Evolutionary conservation across 352 stramenopile genomes (phyloP).

Genomic region (Phytopythium oedochilum): DNA sequence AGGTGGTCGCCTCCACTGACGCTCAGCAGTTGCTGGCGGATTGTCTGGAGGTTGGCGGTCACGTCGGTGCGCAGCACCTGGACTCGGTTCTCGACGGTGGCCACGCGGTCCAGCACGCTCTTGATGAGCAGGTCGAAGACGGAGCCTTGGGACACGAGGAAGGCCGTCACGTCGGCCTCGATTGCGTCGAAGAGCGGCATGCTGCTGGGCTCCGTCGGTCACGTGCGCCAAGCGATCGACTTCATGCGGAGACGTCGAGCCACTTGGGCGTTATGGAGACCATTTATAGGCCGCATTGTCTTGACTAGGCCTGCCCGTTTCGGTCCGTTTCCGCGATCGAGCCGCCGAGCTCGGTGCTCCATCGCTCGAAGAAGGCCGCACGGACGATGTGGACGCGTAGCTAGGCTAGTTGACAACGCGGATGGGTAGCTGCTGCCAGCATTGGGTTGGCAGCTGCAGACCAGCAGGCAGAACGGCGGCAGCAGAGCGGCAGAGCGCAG

Average conservation of each 20-base stretch:
- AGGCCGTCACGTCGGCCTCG: constrained; percentile 51
- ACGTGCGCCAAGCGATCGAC: neutral
- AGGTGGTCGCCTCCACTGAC: neutral
- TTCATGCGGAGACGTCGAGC: too few relatives aligned
- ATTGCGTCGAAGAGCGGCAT: constrained; percentile 71
- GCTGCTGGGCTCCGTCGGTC: neutral
- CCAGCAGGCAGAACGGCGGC: too few relatives aligned
- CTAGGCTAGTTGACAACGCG: too few relatives aligned
- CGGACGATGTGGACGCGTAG: too few relatives aligned
- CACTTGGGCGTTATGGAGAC: too few relatives aligned
- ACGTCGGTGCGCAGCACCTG: constrained; percentile 27
- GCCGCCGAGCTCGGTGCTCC: neutral
- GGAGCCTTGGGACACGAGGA: constrained; percentile 71
- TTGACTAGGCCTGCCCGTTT: neutral
- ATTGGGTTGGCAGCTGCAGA: too few relatives aligned
- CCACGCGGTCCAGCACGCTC: constrained; percentile 49
- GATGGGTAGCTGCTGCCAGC: too few relatives aligned
- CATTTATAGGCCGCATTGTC: neutral
- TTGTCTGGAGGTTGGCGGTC: constrained; percentile 20
- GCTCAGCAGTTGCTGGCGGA: constrained; percentile 21
- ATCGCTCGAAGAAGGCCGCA: neutral
- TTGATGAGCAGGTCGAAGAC: constrained; percentile 57
- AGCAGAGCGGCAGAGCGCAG: neutral
- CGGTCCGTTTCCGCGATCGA: neutral
- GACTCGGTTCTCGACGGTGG: constrained; percentile 32